Evolutionary conservation across 768 basidiomycete genomes (phyloP).

Genomic region (Mycena galericulata): DNA sequence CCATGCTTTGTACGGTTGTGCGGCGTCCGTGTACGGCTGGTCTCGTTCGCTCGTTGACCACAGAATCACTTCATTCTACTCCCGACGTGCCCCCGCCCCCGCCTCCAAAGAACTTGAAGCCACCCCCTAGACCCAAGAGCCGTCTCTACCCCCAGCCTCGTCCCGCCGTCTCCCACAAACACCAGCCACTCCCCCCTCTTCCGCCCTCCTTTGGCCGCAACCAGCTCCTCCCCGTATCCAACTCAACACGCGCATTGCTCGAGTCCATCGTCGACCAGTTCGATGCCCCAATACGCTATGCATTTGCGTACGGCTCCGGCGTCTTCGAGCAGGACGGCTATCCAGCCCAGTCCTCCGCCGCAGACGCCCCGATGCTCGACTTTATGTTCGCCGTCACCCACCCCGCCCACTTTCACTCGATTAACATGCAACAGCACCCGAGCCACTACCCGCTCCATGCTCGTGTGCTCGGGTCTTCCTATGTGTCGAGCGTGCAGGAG

Average conservation of each 20-base stretch:
- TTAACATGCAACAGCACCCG: constrained; percentile 94
- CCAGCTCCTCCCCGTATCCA: constrained; percentile 83
- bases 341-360: constrained; percentile 42
- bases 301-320: constrained; percentile 97
- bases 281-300: constrained; percentile 93
- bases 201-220: constrained; percentile 84
- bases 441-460: constrained; percentile 92
- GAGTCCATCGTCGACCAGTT: constrained; percentile 86
- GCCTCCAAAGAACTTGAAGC: constrained; percentile 47
- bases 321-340: constrained; percentile 96
- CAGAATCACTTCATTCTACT: constrained; percentile 51
- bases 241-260: constrained; percentile 82
- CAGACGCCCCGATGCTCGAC: constrained; percentile 85
- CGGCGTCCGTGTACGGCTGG: no score
- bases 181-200: constrained; percentile 60
- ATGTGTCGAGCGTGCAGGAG: constrained; percentile 84
- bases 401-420: constrained; percentile 92
- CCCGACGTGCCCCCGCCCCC: constrained; percentile 50
- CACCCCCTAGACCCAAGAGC: constrained; percentile 47
- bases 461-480: constrained; percentile 84
- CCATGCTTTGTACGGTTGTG: no score
- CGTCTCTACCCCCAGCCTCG: constrained; percentile 62
- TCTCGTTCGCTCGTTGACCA: constrained; percentile 56
- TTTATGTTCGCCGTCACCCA: constrained; percentile 98
- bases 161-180: constrained; percentile 52